phyloP scores from a whole-genome alignment of 164 flowering plant species.

The Aristolochia fimbriata region DNA sequence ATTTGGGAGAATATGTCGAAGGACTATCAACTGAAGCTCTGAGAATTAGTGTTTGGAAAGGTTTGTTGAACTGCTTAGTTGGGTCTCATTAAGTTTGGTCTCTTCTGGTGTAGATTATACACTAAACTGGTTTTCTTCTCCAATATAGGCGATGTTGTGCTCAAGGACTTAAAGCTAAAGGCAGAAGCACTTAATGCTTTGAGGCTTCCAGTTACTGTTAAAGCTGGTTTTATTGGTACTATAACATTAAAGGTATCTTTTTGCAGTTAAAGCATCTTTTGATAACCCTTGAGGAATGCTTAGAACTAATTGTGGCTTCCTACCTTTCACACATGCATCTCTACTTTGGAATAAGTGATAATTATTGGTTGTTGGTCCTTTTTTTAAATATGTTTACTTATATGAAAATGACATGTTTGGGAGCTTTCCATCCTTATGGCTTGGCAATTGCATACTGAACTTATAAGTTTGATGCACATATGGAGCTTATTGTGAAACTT shows the following conservation, averaged over 20 bases:
- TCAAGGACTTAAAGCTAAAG: constrained; percentile 85
- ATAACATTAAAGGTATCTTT: constrained; percentile 77
- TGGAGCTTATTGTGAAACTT: constrained; percentile 2
- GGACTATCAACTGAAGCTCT: constrained; percentile 91
- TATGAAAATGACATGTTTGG: too few relatives aligned
- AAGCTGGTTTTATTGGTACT: constrained; percentile 94
- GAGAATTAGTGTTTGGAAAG: constrained; percentile 96
- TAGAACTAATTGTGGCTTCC: background rate
- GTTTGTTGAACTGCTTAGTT: constrained; percentile 19
- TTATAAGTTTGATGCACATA: background rate
- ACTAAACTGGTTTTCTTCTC: background rate
- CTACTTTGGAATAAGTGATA: too few relatives aligned
- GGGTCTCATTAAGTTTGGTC: background rate
- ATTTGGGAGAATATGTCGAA: constrained; percentile 94
- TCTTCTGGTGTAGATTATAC: background rate
- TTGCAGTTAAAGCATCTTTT: too few relatives aligned
- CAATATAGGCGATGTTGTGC: constrained; percentile 86
- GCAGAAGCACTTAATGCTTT: constrained; percentile 92
- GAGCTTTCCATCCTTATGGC: too few relatives aligned
- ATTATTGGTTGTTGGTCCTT: too few relatives aligned
- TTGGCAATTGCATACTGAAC: too few relatives aligned
- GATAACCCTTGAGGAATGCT: too few relatives aligned
- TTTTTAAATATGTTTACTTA: too few relatives aligned
- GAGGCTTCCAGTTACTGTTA: constrained; percentile 87
- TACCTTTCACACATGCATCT: background rate